These are phyloP conservation scores for Schizothecium vesticola DNA, from an alignment of 495 filamentous ascomycete genomes.

Conservation along the genomic window DNA sequence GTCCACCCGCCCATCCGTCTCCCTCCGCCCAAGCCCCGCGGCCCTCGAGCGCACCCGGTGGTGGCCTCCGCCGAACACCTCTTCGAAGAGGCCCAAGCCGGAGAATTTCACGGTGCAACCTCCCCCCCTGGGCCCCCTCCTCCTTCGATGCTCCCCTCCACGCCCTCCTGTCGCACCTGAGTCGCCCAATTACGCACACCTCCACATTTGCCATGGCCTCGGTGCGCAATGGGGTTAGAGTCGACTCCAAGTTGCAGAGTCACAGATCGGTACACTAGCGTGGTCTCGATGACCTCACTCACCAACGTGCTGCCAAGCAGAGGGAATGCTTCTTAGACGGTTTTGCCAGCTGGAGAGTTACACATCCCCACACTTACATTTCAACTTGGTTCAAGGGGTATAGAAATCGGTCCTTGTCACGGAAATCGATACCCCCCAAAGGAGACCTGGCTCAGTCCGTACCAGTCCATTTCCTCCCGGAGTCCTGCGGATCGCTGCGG, in stretches of 20 bases:
- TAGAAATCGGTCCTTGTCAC: too few relatives aligned
- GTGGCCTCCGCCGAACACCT: not conserved
- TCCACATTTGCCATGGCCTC: not conserved
- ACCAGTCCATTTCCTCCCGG: not conserved
- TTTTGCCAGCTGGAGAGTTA: not conserved
- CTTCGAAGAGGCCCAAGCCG: not conserved
- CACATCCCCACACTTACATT: not conserved
- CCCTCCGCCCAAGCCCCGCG: not conserved
- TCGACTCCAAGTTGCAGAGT: not conserved
- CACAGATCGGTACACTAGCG: not conserved
- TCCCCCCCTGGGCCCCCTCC: not conserved
- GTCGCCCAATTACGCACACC: conserved; percentile 10
- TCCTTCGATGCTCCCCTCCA: not conserved
- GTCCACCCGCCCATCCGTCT: not conserved
- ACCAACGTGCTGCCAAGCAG: not conserved
- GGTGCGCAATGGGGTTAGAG: conserved; percentile 2
- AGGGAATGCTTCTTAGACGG: not conserved
- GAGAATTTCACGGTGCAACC: not conserved
- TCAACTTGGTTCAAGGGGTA: too few relatives aligned
- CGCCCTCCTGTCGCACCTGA: not conserved
- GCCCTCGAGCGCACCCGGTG: too few relatives aligned
- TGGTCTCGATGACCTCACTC: not conserved
- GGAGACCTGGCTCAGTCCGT: too few relatives aligned
- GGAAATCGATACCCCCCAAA: too few relatives aligned
- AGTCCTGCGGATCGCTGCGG: not conserved